A percentile compares a stretch with the other conserved stretches of the same genome.
phyloP scores from a whole-genome alignment of 225 moss, liverwort and hornwort genomes.

The Polytrichum commune region DNA sequence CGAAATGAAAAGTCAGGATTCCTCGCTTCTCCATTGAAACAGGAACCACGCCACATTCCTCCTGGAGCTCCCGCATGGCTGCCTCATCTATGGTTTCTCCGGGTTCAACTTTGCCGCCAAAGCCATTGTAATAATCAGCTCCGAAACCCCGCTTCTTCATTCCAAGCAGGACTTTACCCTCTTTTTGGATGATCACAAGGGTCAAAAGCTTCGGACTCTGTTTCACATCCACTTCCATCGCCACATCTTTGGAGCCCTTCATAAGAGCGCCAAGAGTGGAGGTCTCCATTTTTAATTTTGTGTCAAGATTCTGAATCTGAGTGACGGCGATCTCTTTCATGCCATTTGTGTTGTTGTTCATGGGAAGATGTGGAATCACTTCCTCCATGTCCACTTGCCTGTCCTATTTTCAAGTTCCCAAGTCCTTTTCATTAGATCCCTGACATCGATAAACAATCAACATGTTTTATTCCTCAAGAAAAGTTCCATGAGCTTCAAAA shows the following conservation, averaged over 20 bases:
- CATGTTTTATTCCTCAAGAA: no score
- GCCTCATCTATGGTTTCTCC: constrained; percentile 74
- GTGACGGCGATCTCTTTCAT: neutral
- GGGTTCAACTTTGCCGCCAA: constrained; percentile 85
- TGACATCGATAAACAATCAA: neutral
- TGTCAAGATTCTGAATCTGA: neutral
- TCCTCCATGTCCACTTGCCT: constrained; percentile 3
- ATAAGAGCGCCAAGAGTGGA: constrained; percentile 9
- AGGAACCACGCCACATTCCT: constrained; percentile 62
- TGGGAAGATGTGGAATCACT: neutral
- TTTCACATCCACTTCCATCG: constrained; percentile 2
- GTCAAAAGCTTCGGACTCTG: constrained; percentile 67
- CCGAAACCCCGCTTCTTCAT: constrained; percentile 95
- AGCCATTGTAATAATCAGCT: constrained; percentile 79
- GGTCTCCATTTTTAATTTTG: neutral
- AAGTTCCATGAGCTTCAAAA: no score
- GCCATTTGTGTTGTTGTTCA: neutral
- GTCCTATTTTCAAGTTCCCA: neutral
- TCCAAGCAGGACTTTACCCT: constrained; percentile 63
- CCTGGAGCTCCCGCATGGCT: constrained; percentile 79
- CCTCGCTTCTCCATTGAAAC: constrained; percentile 69
- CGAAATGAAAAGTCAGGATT: constrained; percentile 76
- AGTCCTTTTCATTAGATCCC: neutral
- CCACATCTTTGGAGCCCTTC: neutral
- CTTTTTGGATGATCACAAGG: constrained; percentile 60